Evolutionary conservation across 2,329 filamentous ascomycete species (phyloP).

Genomic region (Aspergillus sp.): DNA sequence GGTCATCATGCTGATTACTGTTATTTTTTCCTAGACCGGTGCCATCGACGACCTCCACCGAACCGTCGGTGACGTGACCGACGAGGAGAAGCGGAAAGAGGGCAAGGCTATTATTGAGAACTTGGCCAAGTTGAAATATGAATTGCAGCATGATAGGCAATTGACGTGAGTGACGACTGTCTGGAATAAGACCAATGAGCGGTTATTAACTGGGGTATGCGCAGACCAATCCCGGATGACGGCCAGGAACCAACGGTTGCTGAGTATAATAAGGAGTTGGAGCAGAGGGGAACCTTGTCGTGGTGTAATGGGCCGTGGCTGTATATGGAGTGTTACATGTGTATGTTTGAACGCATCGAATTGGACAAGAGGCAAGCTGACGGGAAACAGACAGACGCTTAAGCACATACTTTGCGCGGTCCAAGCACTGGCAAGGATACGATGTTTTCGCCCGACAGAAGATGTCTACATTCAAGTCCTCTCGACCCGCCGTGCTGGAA

Average conservation of each 20-base stretch:
- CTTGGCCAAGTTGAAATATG: slow-evolving; percentile 81
- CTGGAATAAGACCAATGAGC: neutral
- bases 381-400: slow-evolving; percentile 57
- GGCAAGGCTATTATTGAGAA: slow-evolving; percentile 79
- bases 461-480: slow-evolving; percentile 84
- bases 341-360: slow-evolving; percentile 16
- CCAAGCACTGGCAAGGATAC: slow-evolving; percentile 78
- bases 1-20: slow-evolving; percentile 6
- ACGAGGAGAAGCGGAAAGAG: slow-evolving; percentile 59
- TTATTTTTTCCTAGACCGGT: slow-evolving; percentile 57
- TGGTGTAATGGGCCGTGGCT: slow-evolving; percentile 90
- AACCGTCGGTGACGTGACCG: slow-evolving; percentile 41
- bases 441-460: slow-evolving; percentile 89
- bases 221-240: slow-evolving; percentile 68
- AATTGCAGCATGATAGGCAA: slow-evolving; percentile 79
- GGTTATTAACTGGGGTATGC: slow-evolving; percentile 1
- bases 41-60: slow-evolving; percentile 93
- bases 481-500: slow-evolving; percentile 76
- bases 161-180: slow-evolving; percentile 54
- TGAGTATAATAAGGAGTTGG: slow-evolving; percentile 79
- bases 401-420: slow-evolving; percentile 67
- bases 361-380: slow-evolving; percentile 13
- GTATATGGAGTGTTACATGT: slow-evolving; percentile 90
- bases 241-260: slow-evolving; percentile 62
- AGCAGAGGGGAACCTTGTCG: slow-evolving; percentile 61